Conservation (phyloP, 1,284 basidiomycete species). For the Cerioporus squamosus region DNA sequence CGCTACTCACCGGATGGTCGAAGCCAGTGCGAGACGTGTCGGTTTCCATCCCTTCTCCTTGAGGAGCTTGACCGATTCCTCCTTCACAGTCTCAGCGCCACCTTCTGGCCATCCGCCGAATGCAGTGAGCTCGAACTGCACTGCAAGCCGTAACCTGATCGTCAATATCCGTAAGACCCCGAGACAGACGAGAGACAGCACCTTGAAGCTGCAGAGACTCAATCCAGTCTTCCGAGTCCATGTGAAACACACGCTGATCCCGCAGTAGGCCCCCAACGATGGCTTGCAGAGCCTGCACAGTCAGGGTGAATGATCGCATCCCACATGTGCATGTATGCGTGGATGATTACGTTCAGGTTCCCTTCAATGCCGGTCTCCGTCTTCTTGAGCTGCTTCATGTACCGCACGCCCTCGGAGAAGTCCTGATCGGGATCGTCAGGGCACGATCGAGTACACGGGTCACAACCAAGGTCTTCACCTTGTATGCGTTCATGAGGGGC, state of each 20-base stretch:
- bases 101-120: conserved; percentile 37
- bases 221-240: conserved; percentile 28
- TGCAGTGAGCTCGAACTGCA: conserved; percentile 34
- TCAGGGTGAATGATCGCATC: neutral
- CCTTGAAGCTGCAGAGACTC: conserved; percentile 40
- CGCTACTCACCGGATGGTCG: conserved; percentile 40
- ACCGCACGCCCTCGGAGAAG: conserved; percentile 20
- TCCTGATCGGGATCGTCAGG: conserved; percentile 11
- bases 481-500: conserved; percentile 38
- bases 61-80: conserved; percentile 38
- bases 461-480: conserved; percentile 25
- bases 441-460: too few species aligned
- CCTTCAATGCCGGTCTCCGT: conserved; percentile 9
- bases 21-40: conserved; percentile 40
- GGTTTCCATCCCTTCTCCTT: conserved; percentile 41
- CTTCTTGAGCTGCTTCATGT: conserved; percentile 21
- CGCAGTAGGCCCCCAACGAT: conserved; percentile 39
- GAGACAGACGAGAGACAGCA: conserved; percentile 8
- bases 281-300: conserved; percentile 28
- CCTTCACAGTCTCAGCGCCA: conserved; percentile 36
- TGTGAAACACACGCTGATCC: conserved; percentile 40
- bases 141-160: conserved; percentile 22
- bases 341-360: conserved; percentile 23
- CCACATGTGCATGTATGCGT: neutral
- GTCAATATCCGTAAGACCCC: too few species aligned